These are phyloP conservation scores for Croton laevigatus DNA, from an alignment of 441 rosid genomes.

Conservation along the genomic window DNA sequence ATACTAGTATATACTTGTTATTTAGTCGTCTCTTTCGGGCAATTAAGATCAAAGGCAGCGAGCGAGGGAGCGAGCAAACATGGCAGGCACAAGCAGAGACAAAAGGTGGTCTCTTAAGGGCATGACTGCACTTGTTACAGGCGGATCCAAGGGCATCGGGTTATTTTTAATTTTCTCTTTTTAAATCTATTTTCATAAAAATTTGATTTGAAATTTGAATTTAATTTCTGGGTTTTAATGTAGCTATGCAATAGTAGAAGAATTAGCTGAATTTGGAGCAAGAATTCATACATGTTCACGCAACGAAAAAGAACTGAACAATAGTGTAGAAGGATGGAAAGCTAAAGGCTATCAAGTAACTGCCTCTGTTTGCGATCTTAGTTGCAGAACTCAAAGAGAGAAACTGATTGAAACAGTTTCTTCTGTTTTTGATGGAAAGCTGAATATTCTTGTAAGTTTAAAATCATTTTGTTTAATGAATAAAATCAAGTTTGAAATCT, in stretches of 20 bases:
- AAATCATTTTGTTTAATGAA: too few relatives aligned
- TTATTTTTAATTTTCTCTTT: not conserved
- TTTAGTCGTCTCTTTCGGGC: too few relatives aligned
- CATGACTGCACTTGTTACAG: slow-evolving; percentile 45
- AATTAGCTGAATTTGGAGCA: slow-evolving; percentile 15
- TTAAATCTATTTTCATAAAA: not conserved
- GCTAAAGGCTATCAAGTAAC: slow-evolving; percentile 20
- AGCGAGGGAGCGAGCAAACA: too few relatives aligned
- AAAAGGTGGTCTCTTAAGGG: slow-evolving; percentile 45
- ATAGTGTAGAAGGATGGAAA: slow-evolving; percentile 16
- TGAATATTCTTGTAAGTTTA: not conserved
- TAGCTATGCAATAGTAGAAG: slow-evolving; percentile 24
- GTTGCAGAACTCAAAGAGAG: slow-evolving; percentile 2
- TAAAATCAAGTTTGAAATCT: too few relatives aligned
- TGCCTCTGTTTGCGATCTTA: slow-evolving; percentile 17
- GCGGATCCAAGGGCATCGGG: slow-evolving; percentile 53
- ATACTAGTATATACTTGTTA: too few relatives aligned
- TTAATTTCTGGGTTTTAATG: not conserved
- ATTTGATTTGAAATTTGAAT: too few relatives aligned
- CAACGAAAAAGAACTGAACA: slow-evolving; percentile 5
- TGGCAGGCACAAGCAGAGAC: slow-evolving; percentile 22
- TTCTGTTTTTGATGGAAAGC: too few relatives aligned
- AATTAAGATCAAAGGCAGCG: slow-evolving; percentile 21
- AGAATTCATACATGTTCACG: slow-evolving; percentile 15
- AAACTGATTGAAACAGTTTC: too few relatives aligned